Evolutionary conservation across 1,284 basidiomycete genomes (phyloP).

Genomic region (Taiwanofungus camphoratus): DNA sequence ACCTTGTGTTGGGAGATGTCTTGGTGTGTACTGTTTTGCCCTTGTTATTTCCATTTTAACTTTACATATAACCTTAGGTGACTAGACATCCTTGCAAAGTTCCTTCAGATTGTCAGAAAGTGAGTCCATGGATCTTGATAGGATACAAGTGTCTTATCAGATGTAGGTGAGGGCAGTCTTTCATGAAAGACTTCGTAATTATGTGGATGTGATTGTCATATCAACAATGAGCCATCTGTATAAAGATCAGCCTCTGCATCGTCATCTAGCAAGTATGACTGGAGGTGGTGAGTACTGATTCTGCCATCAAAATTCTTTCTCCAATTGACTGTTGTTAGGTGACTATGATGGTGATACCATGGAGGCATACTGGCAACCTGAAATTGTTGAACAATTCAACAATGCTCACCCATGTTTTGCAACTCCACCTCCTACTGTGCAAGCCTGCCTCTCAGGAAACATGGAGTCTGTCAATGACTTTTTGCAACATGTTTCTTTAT

Average conservation of each 20-base stretch:
- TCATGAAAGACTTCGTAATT: conserved; percentile 23
- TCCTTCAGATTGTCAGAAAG: conserved; percentile 40
- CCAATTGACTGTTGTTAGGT: conserved; percentile 21
- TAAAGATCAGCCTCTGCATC: conserved; percentile 9
- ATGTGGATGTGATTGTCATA: conserved; percentile 36
- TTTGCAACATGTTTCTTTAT: conserved; percentile 11
- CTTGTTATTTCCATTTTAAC: neutral
- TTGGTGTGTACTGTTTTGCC: conserved; percentile 26
- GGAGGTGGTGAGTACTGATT: conserved; percentile 29
- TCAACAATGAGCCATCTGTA: conserved; percentile 26
- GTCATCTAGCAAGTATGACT: conserved; percentile 34
- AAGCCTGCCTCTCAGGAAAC: conserved; percentile 34
- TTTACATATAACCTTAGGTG: conserved; percentile 23
- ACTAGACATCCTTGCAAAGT: conserved; percentile 43
- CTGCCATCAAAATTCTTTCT: neutral
- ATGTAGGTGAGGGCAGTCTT: conserved; percentile 33
- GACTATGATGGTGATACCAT: conserved; percentile 43
- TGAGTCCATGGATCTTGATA: conserved; percentile 9
- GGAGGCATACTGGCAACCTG: conserved; percentile 34
- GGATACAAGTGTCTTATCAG: neutral
- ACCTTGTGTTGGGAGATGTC: conserved; percentile 32
- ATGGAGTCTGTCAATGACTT: conserved; percentile 41
- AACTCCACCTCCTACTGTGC: conserved; percentile 37
- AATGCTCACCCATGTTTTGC: conserved; percentile 43
- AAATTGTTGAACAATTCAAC: conserved; percentile 43